These are phyloP conservation scores for Dalbergia cultrata DNA, from an alignment of 306 rosid species.

Conservation along the genomic window DNA sequence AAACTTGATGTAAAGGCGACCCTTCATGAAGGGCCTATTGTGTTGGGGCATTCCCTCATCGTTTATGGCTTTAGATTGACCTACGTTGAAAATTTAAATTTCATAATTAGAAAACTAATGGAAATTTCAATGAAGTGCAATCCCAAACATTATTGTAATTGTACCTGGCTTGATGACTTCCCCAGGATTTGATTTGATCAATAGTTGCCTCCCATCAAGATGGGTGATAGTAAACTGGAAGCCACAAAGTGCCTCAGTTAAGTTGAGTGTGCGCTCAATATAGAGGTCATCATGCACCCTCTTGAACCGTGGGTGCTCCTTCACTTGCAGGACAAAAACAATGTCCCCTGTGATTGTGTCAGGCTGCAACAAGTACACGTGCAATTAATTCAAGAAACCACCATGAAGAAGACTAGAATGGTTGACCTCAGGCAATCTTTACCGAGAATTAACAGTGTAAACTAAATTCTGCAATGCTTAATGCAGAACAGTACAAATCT, in stretches of 20 bases:
- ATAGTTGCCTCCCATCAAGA: slow-evolving; percentile 86
- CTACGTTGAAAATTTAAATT: slow-evolving; percentile 41
- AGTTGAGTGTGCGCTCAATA: slow-evolving; percentile 67
- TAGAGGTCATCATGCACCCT: slow-evolving; percentile 66
- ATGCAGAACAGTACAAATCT: not conserved
- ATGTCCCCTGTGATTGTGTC: slow-evolving; percentile 78
- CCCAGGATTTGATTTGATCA: slow-evolving; percentile 86
- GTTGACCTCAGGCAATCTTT: slow-evolving; percentile 19
- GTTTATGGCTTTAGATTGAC: slow-evolving; percentile 71
- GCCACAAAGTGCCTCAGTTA: slow-evolving; percentile 84
- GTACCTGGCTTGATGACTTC: slow-evolving; percentile 88
- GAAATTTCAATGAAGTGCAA: slow-evolving; percentile 11
- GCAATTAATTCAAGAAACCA: slow-evolving; percentile 10
- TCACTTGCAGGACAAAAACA: slow-evolving; percentile 71
- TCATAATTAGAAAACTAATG: not conserved
- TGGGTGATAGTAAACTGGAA: slow-evolving; percentile 74
- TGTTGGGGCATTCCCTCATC: slow-evolving; percentile 86
- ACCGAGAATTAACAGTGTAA: slow-evolving; percentile 13
- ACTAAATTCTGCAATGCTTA: slow-evolving; percentile 1
- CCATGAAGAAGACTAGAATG: not conserved
- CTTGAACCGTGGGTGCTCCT: slow-evolving; percentile 75
- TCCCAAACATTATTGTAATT: not conserved
- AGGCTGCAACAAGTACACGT: slow-evolving; percentile 58
- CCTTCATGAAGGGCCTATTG: slow-evolving; percentile 71
- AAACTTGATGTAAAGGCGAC: slow-evolving; percentile 67